phyloP scores from a whole-genome alignment of 768 basidiomycete genomes.

The Nidularia pulvinata region DNA sequence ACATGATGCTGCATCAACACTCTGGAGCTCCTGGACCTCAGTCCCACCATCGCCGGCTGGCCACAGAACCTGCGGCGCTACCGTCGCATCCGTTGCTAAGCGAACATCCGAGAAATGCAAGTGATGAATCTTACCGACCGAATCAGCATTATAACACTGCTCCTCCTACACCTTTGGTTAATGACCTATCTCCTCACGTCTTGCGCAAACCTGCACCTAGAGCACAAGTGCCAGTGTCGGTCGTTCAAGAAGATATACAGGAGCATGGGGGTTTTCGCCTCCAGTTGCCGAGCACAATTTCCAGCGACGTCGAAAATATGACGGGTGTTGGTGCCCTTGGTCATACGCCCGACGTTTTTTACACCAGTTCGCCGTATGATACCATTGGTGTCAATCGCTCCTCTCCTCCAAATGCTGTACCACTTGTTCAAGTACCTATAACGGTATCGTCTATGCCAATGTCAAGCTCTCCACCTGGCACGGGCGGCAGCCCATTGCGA shows the following conservation, averaged over 20 bases:
- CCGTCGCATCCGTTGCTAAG: not conserved
- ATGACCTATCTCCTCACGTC: slow-evolving; percentile 22
- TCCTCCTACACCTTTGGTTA: slow-evolving; percentile 17
- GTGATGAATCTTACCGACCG: not conserved
- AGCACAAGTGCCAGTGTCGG: slow-evolving; percentile 62
- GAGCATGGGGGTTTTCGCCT: slow-evolving; percentile 20
- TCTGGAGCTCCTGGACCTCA: slow-evolving; percentile 5
- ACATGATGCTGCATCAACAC: slow-evolving; percentile 5
- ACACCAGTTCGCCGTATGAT: slow-evolving; percentile 25
- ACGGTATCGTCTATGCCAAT: slow-evolving; percentile 14
- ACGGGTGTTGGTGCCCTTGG: slow-evolving; percentile 57
- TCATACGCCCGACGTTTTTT: slow-evolving; percentile 27
- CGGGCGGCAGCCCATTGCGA: slow-evolving; percentile 19
- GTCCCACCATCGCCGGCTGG: no score
- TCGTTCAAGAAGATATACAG: slow-evolving; percentile 36
- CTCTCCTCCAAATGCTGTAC: no score
- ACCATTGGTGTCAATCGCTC: not conserved
- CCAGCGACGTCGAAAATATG: slow-evolving; percentile 56
- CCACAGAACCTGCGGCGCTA: no score
- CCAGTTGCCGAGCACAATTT: slow-evolving; percentile 53
- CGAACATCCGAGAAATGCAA: not conserved
- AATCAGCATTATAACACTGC: slow-evolving; percentile 32
- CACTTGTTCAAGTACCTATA: not conserved
- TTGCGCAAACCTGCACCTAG: slow-evolving; percentile 66
- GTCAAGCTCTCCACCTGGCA: slow-evolving; percentile 12